Percentiles rank a stretch among this genome's conserved stretches.
phyloP scores from a whole-genome alignment of 164 flowering plant genomes.

The Umbilicus rupestris region DNA sequence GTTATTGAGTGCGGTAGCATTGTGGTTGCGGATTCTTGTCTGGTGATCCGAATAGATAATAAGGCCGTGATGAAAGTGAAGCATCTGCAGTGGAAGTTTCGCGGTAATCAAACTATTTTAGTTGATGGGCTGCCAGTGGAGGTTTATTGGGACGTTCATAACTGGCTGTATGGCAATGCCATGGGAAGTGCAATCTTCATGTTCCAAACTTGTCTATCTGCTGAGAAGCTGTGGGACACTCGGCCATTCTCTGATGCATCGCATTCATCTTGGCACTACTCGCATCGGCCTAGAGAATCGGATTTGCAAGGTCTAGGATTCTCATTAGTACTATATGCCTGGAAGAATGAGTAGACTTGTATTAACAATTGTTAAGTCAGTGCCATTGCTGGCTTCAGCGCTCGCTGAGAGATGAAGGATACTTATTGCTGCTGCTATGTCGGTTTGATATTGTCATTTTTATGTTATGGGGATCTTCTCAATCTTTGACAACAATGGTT shows the following conservation, averaged over 20 bases:
- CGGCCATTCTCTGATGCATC: conserved; percentile 20
- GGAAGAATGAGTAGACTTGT: conserved; percentile 50
- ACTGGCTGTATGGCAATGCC: conserved; percentile 7
- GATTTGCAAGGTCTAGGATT: conserved; percentile 42
- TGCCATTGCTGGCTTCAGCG: too few relatives aligned
- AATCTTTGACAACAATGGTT: too few relatives aligned
- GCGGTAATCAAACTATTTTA: neutral
- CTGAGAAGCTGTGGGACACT: conserved; percentile 4
- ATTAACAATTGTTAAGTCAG: too few relatives aligned
- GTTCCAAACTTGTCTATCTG: conserved; percentile 4
- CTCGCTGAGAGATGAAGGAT: too few relatives aligned
- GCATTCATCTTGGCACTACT: conserved; percentile 31
- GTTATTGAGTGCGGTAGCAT: conserved; percentile 2
- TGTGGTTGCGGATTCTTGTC: neutral
- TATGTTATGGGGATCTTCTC: too few relatives aligned
- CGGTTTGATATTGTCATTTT: too few relatives aligned
- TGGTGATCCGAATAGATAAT: neutral
- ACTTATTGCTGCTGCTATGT: too few relatives aligned
- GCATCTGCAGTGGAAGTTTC: conserved; percentile 6
- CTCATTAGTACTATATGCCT: conserved; percentile 58
- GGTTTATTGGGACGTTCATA: conserved; percentile 8
- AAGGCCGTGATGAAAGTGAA: conserved; percentile 5
- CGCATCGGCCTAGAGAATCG: conserved; percentile 37
- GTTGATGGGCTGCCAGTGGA: conserved; percentile 1
- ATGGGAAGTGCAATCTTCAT: conserved; percentile 8